Evolutionary conservation across 2,329 filamentous ascomycete genomes (phyloP), one percentile per base, ranked within the genome.

Genomic region (Diaporthe ampelina): DNA sequence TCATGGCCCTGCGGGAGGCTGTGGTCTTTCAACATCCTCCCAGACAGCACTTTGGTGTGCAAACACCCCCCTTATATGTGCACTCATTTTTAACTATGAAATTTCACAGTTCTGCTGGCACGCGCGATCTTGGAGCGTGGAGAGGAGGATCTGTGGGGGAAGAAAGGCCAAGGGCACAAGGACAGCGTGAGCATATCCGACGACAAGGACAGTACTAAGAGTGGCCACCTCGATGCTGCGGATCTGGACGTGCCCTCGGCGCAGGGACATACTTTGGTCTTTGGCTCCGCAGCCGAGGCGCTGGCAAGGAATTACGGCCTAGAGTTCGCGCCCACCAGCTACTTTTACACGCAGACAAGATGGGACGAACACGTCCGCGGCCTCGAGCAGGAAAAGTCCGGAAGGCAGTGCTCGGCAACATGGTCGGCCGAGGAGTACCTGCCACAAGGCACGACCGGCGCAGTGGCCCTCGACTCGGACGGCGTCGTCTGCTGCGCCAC

Each of bases 401-500:
- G 82, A 35, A 40, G 7, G 54, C 58, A 45, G 40, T 85, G 83
- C 1, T 75, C 82, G 4, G 85, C 86, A 24, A 86, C 85, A 2
- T 94, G 91, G 90, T 89, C 91, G 77, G 85, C 83, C 4, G 85
- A 89, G 1, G 90, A 91, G 77, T 95, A 93, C 79, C 86, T 97
- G 21, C 93, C 94, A 0, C 94, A 97, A 82, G 95, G 95, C 0
- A 98, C 95, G 0, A 93, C 93, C 40, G 95, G 95, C 1, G 94
- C 94, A 10, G 94, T 97, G 0, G 94, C 94, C 32, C 84, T 97
- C 10, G 95, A 97, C 81, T 86, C 85, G n/a, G 89, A 91, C 54
- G 95, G 95, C 0, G 90, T 93, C 4, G 82, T 97, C 4, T 95
- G 94, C 77, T 86, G 82, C n/a, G 91, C 90, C 0, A 92, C 90